Conservation (phyloP, 345 rosid genomes). For the Populus euphratica region DNA sequence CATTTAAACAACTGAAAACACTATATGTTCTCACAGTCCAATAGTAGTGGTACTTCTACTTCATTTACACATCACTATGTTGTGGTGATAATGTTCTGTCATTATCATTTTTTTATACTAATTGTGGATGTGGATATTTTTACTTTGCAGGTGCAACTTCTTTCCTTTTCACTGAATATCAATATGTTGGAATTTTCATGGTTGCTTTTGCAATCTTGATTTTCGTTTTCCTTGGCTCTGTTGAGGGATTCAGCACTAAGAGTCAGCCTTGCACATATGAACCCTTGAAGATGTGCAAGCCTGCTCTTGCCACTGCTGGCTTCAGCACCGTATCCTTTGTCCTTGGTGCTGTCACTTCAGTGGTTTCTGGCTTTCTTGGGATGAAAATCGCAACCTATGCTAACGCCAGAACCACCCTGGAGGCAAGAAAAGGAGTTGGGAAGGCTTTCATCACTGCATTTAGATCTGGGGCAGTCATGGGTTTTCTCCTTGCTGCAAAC, state of each 20-base stretch:
- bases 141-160: slow-evolving; percentile 24
- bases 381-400: slow-evolving; percentile 94
- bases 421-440: slow-evolving; percentile 87
- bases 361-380: slow-evolving; percentile 85
- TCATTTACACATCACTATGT: neutral
- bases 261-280: slow-evolving; percentile 72
- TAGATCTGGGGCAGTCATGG: slow-evolving; percentile 82
- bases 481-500: slow-evolving; percentile 79
- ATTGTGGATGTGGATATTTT: neutral
- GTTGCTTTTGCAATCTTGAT: slow-evolving; percentile 29
- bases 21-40: neutral
- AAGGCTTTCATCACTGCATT: slow-evolving; percentile 75
- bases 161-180: slow-evolving; percentile 29
- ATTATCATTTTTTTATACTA: neutral
- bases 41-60: neutral
- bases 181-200: slow-evolving; percentile 34
- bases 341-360: slow-evolving; percentile 73
- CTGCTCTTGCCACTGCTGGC: slow-evolving; percentile 78
- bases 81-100: neutral
- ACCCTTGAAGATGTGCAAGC: slow-evolving; percentile 53
- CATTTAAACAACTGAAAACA: neutral
- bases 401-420: slow-evolving; percentile 84
- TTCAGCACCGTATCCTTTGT: slow-evolving; percentile 74
- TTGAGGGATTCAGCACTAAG: slow-evolving; percentile 40
- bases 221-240: slow-evolving; percentile 30